Base-by-base conservation (phyloP, 495 filamentous ascomycete species). In the Penicillium samsonianum region DNA sequence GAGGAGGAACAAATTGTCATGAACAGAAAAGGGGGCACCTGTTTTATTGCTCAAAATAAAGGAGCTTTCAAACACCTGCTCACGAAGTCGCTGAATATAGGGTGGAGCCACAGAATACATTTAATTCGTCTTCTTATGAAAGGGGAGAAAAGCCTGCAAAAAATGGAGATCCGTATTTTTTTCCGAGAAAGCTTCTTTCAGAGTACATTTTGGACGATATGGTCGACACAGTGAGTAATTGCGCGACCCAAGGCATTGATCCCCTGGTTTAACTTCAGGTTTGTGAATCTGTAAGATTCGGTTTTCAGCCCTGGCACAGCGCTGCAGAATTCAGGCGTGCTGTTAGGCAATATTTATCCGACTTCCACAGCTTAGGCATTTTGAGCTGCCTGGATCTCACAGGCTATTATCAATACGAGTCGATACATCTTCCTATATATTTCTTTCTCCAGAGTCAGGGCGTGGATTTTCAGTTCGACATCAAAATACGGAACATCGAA, bases 401-500 rank as follows among this genome's bases (percentile, higher is more conserved):
- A 3, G 65, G 61, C 6, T 74, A 71, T 58, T 76, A 77, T 43
- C 67, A 71, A 10, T 69, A 75, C 56, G 75, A 79, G 20, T 71
- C 72, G 1, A 70, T 80, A 26, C 65, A 72, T 16, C 50, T 65
- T 10, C 77, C 78, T 0, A 68, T 78, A 7, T 64, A 65, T 14
- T 56, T 65, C 5, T 78, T 73, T 53, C 73, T 81, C 2, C 53
- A 68, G 19, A 55, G 59, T 4, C 60, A 65, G 17, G 74, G 74
- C 2, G 77, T 80, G n/a, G 72, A 78, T 35, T 28, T 46, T 28
- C 43, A 46, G 7, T 54, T 51, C 50, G 43, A 16, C 11, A 26
- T 14, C 23, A 73, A 53, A 19, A 64, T 75, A 22, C 65, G 42
- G 9, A 59, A 72, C 33, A 65, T 74, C 46, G 49, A 63, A 41